A percentile compares a stretch with the other conserved stretches of the same genome.
phyloP scores from a whole-genome alignment of 257 asterid genomes.

The Solanum paucissectum region DNA sequence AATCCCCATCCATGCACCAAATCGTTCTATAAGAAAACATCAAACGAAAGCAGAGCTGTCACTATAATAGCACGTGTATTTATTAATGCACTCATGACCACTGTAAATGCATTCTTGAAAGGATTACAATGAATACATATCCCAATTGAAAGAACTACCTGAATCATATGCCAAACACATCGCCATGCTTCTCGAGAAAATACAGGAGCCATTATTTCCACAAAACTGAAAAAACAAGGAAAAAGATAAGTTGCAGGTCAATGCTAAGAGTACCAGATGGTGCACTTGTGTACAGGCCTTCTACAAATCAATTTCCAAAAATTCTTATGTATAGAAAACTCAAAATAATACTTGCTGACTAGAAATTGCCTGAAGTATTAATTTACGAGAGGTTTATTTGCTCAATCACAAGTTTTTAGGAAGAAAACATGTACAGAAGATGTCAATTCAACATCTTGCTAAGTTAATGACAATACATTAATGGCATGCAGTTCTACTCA shows the following conservation, averaged over 20 bases:
- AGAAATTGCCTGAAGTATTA: not conserved
- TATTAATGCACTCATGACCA: not conserved
- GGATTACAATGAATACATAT: not conserved
- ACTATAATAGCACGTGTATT: not conserved
- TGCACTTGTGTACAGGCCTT: not conserved
- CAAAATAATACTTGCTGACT: not conserved
- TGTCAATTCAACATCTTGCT: not conserved
- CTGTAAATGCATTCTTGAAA: not conserved
- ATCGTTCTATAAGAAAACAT: constrained; percentile 60
- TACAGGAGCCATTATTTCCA: constrained; percentile 99
- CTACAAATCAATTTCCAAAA: not conserved
- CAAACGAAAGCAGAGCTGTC: not conserved
- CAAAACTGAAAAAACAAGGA: constrained; percentile 52
- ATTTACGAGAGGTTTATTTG: not conserved
- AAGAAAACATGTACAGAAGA: not conserved
- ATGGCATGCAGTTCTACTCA: not conserved
- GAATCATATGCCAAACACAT: constrained; percentile 99
- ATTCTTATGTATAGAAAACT: not conserved
- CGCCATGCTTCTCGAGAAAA: constrained; percentile 98
- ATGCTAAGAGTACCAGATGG: not conserved
- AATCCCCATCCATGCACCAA: constrained; percentile 99
- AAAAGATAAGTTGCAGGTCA: not conserved
- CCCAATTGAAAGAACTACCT: constrained; percentile 37
- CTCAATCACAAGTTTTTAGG: not conserved
- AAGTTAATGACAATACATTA: not conserved